Percentiles rank a stretch among this genome's conserved stretches.
Conservation (phyloP, 148 eudicot species). For the Amaranthus palmeri region DNA sequence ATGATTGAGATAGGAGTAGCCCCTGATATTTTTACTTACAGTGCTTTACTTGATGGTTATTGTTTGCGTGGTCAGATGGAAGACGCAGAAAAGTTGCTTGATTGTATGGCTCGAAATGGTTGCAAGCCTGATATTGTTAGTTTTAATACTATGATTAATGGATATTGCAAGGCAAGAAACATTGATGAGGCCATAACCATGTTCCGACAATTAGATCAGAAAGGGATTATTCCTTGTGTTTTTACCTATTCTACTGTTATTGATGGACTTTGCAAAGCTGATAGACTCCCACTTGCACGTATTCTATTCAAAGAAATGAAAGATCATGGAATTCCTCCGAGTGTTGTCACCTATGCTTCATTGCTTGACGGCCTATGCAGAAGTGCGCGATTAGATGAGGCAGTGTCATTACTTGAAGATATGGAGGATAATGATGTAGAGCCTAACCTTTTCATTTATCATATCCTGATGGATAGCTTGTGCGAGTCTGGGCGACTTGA, state of each 20-base stretch:
- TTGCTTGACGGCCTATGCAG: conserved; percentile 20
- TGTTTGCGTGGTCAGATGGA: conserved; percentile 18
- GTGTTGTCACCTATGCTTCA: conserved; percentile 6
- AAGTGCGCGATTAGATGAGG: conserved; percentile 15
- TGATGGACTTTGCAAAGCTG: conserved; percentile 11
- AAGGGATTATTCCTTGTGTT: conserved; percentile 5
- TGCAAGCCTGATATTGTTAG: background rate
- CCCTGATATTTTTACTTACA: conserved; percentile 3
- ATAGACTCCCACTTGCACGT: background rate
- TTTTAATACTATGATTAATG: conserved; percentile 8
- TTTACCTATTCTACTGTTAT: conserved; percentile 13
- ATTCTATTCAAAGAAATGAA: conserved; percentile 9
- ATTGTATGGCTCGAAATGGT: background rate
- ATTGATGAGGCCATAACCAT: conserved; percentile 7
- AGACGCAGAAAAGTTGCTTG: background rate
- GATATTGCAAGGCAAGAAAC: background rate
- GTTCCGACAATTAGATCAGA: background rate
- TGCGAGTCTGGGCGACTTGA: conserved; percentile 15
- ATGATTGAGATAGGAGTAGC: conserved; percentile 3
- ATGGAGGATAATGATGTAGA: conserved; percentile 8
- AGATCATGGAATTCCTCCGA: background rate
- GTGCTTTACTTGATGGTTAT: conserved; percentile 20
- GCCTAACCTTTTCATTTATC: conserved; percentile 6
- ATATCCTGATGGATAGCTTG: conserved; percentile 14
- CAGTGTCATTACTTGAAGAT: background rate